phyloP scores from a whole-genome alignment of 495 filamentous ascomycete genomes.

The Aspergillus biplanus region DNA sequence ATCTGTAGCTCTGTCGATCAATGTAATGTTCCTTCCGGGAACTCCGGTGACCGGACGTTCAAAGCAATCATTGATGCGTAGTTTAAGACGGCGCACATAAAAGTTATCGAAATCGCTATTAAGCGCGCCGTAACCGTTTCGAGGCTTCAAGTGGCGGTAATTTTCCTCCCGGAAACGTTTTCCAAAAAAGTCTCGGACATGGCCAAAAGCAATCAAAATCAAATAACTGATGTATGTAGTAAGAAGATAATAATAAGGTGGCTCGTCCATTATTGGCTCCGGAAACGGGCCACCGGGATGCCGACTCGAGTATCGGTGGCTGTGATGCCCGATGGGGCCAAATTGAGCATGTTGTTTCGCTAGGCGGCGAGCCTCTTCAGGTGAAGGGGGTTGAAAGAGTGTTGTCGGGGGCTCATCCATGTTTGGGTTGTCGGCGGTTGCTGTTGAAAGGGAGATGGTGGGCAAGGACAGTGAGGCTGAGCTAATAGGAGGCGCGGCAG shows the following conservation, averaged over 20 bases:
- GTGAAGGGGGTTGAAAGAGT: conserved; percentile 88
- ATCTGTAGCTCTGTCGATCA: conserved; percentile 84
- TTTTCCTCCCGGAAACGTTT: conserved; percentile 85
- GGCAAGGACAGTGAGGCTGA: conserved; percentile 79
- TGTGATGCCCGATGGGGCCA: conserved; percentile 77
- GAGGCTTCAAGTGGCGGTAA: conserved; percentile 80
- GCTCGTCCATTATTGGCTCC: conserved; percentile 89
- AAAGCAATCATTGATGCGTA: conserved; percentile 96
- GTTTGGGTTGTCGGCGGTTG: conserved; percentile 75
- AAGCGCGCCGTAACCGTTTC: conserved; percentile 92
- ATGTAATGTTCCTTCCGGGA: conserved; percentile 88
- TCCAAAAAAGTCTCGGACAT: conserved; percentile 96
- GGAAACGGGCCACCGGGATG: conserved; percentile 78
- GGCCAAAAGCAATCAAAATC: conserved; percentile 92
- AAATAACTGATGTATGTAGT: conserved; percentile 98
- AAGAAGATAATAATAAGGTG: conserved; percentile 93
- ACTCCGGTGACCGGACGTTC: conserved; percentile 89
- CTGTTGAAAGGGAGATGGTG: conserved; percentile 89
- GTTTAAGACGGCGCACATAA: conserved; percentile 89
- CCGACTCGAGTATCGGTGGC: conserved; percentile 84
- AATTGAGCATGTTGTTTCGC: conserved; percentile 89
- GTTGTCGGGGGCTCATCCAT: conserved; percentile 77
- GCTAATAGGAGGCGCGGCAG: conserved; percentile 65
- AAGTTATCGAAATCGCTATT: conserved; percentile 99
- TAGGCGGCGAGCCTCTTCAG: conserved; percentile 74